Percentiles rank a stretch among this genome's conserved stretches.
Evolutionary conservation across 2,329 filamentous ascomycete species (phyloP).

Genomic region (Pyrenophora tritici-repentis): DNA sequence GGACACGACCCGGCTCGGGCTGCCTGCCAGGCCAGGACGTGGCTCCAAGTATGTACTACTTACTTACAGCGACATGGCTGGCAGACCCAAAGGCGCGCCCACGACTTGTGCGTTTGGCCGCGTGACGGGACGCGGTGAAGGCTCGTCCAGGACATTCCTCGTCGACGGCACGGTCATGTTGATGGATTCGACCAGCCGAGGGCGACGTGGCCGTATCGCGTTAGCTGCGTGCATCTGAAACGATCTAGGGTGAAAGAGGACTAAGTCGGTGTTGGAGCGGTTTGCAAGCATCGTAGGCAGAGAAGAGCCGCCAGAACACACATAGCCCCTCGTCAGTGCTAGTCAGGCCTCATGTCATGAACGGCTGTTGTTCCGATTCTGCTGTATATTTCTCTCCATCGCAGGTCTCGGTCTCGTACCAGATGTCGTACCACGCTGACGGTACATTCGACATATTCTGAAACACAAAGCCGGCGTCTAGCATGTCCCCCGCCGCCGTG

Average conservation of each 20-base stretch:
- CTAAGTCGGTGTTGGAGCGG: slow-evolving; percentile 21
- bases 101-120: slow-evolving; percentile 3
- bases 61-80: no score
- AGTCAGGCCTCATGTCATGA: slow-evolving; percentile 13
- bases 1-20: slow-evolving; percentile 8
- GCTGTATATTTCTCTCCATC: slow-evolving; percentile 1
- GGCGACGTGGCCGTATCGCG: slow-evolving; percentile 2
- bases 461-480: slow-evolving; percentile 38
- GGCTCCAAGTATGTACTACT: no score
- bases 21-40: slow-evolving; percentile 4
- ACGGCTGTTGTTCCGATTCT: slow-evolving; percentile 1
- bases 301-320: slow-evolving; percentile 23
- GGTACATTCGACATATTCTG: slow-evolving; percentile 25
- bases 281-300: slow-evolving; percentile 16
- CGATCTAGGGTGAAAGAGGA: slow-evolving; percentile 25
- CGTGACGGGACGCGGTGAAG: slow-evolving; percentile 12
- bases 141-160: slow-evolving; percentile 9
- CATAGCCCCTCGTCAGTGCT: slow-evolving; percentile 21
- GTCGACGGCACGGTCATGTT: not conserved
- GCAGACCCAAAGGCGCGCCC: slow-evolving; percentile 1
- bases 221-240: slow-evolving; percentile 18
- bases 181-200: slow-evolving; percentile 2
- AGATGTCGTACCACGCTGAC: slow-evolving; percentile 12
- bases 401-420: not conserved
- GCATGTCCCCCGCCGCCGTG: slow-evolving; percentile 26